Evolutionary conservation across 768 basidiomycete species (phyloP), one percentile per base, ranked within the genome.

Genomic region (Trametes gibbosa): DNA sequence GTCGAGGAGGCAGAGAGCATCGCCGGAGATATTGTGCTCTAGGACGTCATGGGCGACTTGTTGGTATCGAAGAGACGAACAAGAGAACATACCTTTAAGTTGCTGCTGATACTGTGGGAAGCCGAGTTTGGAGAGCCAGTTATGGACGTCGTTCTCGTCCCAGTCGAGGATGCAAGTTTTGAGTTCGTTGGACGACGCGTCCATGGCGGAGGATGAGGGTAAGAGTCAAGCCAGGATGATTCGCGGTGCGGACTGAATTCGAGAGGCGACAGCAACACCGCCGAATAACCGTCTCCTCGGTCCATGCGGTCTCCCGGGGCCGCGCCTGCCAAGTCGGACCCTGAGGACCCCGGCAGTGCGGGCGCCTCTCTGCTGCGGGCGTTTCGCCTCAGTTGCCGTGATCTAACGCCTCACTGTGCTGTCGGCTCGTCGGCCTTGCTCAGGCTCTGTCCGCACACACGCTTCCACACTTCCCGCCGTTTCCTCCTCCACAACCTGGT

Each of bases 21-120:
- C 95, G 55, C 97, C 97, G 17, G 89, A 88, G 63, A 99, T 92
- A 62, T 84, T 89, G 72, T 99, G 90, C 70, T 95, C 96, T 96
- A 69, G 41, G 35, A 52, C 10, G 42, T 16, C 43, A 47, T 47
- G 49, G n/a, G 55, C 24, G 27, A 40, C 35, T n/a, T 40, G 50
- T 55, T 47, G 51, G 54, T 16, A 27, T 53, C 40, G 39, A 42
- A 35, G 54, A 61, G 56, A 53, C 65, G 59, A 65, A 50, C 62
- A 53, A 51, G 34, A 53, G 56, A 56, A 66, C 66, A 56, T 61
- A 92, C 93, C 91, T 80, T 82, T 81, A 66, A 98, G 83, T 74
- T 90, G 85, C 40, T 74, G 74, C 72, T 93, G 88, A 71, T 97
- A 97, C 69, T 95, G 91, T 1, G 88, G 82, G 72, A 87, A 89